phyloP scores from a whole-genome alignment of 495 filamentous ascomycete species.

The Aspergillus sparsus region DNA sequence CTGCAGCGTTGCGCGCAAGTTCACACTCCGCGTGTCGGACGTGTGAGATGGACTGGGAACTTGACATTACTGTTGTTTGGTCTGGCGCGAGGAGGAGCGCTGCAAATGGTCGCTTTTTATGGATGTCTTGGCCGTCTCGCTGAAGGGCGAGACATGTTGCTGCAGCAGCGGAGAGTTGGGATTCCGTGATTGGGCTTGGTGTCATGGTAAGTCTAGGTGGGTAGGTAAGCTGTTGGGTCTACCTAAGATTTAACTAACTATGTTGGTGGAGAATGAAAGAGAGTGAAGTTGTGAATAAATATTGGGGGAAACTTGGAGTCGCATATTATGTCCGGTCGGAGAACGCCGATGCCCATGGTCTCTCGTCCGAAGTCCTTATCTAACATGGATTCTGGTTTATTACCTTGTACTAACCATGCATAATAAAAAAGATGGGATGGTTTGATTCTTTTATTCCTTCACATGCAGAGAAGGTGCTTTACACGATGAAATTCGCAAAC shows the following conservation, averaged over 20 bases:
- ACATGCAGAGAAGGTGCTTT: too few relatives aligned
- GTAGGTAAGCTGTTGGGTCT: too few relatives aligned
- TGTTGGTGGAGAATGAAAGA: neutral
- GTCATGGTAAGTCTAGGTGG: too few relatives aligned
- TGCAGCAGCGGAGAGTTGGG: conserved; percentile 40
- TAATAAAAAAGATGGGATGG: too few relatives aligned
- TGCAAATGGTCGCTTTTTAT: conserved; percentile 51
- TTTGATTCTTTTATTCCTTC: too few relatives aligned
- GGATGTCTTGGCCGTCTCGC: conserved; percentile 38
- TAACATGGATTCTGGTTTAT: too few relatives aligned
- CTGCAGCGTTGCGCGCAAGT: conserved; percentile 52
- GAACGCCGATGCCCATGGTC: neutral
- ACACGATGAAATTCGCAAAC: neutral
- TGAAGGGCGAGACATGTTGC: conserved; percentile 44
- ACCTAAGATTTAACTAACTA: too few relatives aligned
- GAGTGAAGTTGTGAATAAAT: neutral
- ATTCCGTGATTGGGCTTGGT: neutral
- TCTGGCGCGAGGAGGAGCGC: conserved; percentile 51
- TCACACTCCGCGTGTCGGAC: conserved; percentile 57
- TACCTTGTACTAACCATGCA: too few relatives aligned
- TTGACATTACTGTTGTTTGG: conserved; percentile 48
- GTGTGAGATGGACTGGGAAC: conserved; percentile 53
- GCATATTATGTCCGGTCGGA: neutral
- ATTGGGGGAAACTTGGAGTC: neutral
- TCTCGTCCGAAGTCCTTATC: too few relatives aligned